phyloP scores from a whole-genome alignment of 1,284 basidiomycete genomes.

The Papiliotrema flavescens region DNA sequence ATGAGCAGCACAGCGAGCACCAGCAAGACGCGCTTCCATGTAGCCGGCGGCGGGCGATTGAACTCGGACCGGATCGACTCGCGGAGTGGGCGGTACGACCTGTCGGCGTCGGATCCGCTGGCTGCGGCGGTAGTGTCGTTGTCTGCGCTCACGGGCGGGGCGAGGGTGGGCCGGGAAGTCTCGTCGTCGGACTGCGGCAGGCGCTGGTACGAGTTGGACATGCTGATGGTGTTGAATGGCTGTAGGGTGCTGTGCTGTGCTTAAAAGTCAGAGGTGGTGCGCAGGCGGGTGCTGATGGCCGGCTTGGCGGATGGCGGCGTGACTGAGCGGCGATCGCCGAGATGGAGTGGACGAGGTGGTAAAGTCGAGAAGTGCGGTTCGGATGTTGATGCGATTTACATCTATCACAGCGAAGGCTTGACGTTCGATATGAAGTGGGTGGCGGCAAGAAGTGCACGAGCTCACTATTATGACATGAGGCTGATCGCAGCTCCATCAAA shows the following conservation, averaged over 20 bases:
- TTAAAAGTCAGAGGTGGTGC: too few species aligned
- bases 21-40: slow-evolving; percentile 40
- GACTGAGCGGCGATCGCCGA: too few species aligned
- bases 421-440: background rate
- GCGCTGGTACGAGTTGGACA: slow-evolving; percentile 13
- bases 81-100: slow-evolving; percentile 19
- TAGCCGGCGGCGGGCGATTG: slow-evolving; percentile 39
- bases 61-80: slow-evolving; percentile 35
- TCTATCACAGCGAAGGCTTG: too few species aligned
- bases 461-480: background rate
- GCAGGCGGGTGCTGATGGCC: too few species aligned
- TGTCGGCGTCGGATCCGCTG: background rate
- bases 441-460: background rate
- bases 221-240: slow-evolving; percentile 3
- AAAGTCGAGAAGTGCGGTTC: too few species aligned
- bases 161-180: slow-evolving; percentile 1
- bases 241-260: too few species aligned
- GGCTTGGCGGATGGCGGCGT: too few species aligned
- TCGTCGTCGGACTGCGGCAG: slow-evolving; percentile 1
- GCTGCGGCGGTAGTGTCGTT: background rate
- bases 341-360: too few species aligned
- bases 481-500: slow-evolving; percentile 66
- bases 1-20: slow-evolving; percentile 33
- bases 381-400: too few species aligned
- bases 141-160: background rate